Base-by-base conservation (phyloP, 2,329 filamentous ascomycete species). In the Decorospora gaudefroyi region DNA sequence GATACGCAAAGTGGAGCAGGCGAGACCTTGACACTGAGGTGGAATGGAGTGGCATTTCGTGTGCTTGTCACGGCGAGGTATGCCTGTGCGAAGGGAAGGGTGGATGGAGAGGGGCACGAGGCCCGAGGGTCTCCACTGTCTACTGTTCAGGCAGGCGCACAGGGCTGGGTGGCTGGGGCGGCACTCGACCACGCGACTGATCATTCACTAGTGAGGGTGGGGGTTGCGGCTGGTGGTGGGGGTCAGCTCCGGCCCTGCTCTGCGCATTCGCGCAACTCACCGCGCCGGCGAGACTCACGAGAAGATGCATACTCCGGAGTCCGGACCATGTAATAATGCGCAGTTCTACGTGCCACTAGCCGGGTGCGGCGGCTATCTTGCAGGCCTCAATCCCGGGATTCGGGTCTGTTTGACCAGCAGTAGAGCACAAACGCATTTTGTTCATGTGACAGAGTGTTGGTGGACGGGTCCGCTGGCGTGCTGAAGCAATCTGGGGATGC, bases 181-280 rank as follows among this genome's bases (percentile, higher is more conserved):
- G 27, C 38, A 46, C 31, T 23, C 27, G 11, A 37, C 43, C 43
- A 46, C 43, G 43, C 43, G 43, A 42, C 38, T 32, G 32, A 17
- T 21, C 36, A 30, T n/a, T n/a, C n/a, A n/a, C 21, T 23, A 10
- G 21, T 23, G 21, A 19, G 19, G 29, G 30, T 27, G 25, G 29
- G 30, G 40, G 32, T 38, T 13, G 15, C 16, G 18, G 16, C 12
- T 10, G 16, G 12, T 23, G 9, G 25, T 18, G 16, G 23, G 17
- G 25, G 22, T 17, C 25, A 12, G 13, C 33, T 22, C 13, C 18
- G 15, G 12, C 33, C 19, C 41, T 36, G 23, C 30, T 31, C 26
- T 31, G 43, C 37, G 13, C 22, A 40, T 13, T 40, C 17, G 42
- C 42, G 36, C 36, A 39, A 28, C 26, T 11, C 21, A 12, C 18